These are phyloP conservation scores for Leptographium flavum DNA, from an alignment of 2,329 filamentous ascomycete genomes.

Conservation along the genomic window DNA sequence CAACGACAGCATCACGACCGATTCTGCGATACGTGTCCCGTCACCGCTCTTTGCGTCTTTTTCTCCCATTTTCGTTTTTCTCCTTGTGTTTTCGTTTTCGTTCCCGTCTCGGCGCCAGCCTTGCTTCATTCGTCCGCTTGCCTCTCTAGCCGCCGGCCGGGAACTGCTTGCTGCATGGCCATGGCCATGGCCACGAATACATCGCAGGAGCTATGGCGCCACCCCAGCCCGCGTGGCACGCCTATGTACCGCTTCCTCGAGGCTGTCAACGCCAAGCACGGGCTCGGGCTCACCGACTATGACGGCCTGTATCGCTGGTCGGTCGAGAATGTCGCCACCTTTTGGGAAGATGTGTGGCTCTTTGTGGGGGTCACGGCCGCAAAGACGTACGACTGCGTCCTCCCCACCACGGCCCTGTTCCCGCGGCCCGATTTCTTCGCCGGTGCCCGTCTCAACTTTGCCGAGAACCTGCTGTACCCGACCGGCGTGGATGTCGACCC, in stretches of 20 bases:
- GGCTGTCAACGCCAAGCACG: conserved; percentile 52
- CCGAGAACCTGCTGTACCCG: conserved; percentile 86
- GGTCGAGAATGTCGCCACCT: conserved; percentile 55
- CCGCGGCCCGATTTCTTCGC: conserved; percentile 78
- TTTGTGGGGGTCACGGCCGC: conserved; percentile 65
- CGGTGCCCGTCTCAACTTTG: conserved; percentile 73
- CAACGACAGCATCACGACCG: no score
- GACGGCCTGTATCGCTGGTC: conserved; percentile 76
- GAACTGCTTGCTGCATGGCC: not conserved
- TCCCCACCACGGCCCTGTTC: conserved; percentile 57
- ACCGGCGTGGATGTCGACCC: conserved; percentile 36
- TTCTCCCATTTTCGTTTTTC: no score
- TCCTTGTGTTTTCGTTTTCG: no score
- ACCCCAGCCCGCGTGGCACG: conserved; percentile 51
- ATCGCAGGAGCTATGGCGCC: conserved; percentile 47
- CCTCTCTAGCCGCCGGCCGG: not conserved
- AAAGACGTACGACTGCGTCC: conserved; percentile 51
- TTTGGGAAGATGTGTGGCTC: conserved; percentile 80
- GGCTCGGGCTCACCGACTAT: conserved; percentile 50
- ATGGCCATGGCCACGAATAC: no score
- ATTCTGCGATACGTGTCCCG: no score
- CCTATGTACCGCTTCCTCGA: conserved; percentile 60
- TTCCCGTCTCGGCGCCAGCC: no score
- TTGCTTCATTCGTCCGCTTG: no score
- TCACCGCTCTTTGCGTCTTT: no score